phyloP scores from a whole-genome alignment of 2,329 filamentous ascomycete genomes.

The Emericellopsis cladophorae region DNA sequence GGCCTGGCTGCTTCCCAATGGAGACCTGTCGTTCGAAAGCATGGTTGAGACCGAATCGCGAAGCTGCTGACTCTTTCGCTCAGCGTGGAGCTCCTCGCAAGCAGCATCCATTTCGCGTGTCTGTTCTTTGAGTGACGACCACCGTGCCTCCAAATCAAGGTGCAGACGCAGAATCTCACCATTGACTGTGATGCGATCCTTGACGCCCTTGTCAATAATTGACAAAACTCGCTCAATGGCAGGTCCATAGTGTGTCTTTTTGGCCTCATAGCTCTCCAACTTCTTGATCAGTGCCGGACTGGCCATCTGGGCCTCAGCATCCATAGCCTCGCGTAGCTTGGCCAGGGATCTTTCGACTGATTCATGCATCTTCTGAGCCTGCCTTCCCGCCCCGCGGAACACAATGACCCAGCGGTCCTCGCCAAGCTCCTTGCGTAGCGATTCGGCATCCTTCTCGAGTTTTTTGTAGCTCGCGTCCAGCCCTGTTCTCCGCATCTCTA shows the following conservation, averaged over 20 bases:
- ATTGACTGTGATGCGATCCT: slow-evolving; percentile 90
- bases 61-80: slow-evolving; percentile 58
- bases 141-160: slow-evolving; percentile 72
- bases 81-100: slow-evolving; percentile 59
- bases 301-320: slow-evolving; percentile 60
- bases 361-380: slow-evolving; percentile 94
- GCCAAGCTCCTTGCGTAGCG: slow-evolving; percentile 75
- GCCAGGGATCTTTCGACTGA: slow-evolving; percentile 78
- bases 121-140: slow-evolving; percentile 61
- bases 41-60: slow-evolving; percentile 91
- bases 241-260: slow-evolving; percentile 86
- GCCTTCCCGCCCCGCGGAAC: slow-evolving; percentile 81
- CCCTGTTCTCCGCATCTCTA: slow-evolving; percentile 60
- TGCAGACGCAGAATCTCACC: slow-evolving; percentile 85
- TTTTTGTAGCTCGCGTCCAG: slow-evolving; percentile 81
- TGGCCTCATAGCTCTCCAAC: slow-evolving; percentile 86
- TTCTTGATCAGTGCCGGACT: slow-evolving; percentile 66
- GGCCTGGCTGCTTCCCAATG: slow-evolving; percentile 54
- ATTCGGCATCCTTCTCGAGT: slow-evolving; percentile 82
- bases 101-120: slow-evolving; percentile 65
- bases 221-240: slow-evolving; percentile 83
- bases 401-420: slow-evolving; percentile 95
- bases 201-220: slow-evolving; percentile 92
- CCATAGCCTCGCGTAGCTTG: slow-evolving; percentile 71
- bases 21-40: slow-evolving; percentile 68